phyloP scores from a whole-genome alignment of 257 asterid genomes.

The Verbena officinalis region DNA sequence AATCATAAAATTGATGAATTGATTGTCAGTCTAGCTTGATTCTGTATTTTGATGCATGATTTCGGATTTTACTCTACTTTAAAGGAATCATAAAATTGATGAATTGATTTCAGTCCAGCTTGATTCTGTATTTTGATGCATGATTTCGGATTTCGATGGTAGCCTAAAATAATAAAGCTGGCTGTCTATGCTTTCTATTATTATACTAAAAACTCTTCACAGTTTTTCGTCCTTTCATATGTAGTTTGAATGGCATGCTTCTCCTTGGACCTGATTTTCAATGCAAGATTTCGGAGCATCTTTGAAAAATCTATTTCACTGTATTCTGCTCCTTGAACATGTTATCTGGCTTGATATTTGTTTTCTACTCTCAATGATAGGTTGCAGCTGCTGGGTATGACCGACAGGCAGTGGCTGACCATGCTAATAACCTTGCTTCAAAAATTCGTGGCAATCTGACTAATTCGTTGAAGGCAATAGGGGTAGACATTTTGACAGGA shows the following conservation, averaged over 20 bases:
- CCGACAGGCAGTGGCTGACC: slow-evolving; percentile 53
- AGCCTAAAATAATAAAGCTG: no score
- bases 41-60: no score
- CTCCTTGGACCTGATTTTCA: slow-evolving; percentile 6
- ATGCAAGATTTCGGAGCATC: neutral
- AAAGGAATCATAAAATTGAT: no score
- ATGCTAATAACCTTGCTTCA: slow-evolving; percentile 51
- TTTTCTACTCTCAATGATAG: slow-evolving; percentile 28
- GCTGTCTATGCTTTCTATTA: slow-evolving; percentile 9
- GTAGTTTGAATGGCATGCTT: slow-evolving; percentile 12
- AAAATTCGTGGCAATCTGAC: slow-evolving; percentile 45
- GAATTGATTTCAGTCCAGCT: no score
- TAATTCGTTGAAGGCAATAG: slow-evolving; percentile 46
- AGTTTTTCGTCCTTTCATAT: neutral
- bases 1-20: neutral
- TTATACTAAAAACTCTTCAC: neutral
- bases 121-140: no score
- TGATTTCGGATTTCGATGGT: no score
- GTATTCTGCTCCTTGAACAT: neutral
- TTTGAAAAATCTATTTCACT: neutral
- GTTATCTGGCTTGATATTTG: slow-evolving; percentile 2
- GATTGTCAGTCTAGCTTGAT: neutral
- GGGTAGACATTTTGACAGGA: slow-evolving; percentile 50
- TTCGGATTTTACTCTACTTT: no score
- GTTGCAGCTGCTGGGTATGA: slow-evolving; percentile 52